Evolutionary conservation across 306 rosid species (phyloP), one percentile per base, ranked within the genome.

Genomic region (Trichosanthes cucumerina): DNA sequence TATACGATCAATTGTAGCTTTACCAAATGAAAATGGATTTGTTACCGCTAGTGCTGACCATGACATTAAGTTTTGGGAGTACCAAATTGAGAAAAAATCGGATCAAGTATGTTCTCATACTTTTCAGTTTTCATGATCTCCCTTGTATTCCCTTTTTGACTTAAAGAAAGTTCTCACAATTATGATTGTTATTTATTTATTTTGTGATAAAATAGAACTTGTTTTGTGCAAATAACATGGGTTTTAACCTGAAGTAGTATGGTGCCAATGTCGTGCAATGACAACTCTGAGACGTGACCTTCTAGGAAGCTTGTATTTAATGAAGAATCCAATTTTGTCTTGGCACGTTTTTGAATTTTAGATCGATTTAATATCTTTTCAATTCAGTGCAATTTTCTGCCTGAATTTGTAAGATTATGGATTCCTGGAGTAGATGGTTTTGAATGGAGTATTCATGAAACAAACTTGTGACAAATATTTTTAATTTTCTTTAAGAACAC

Each of bases 51-150:
- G 98, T 84, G 89, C 93, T 44, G 98, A 95, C 82, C 92, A 88
- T 26, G 97, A 95, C 60, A 90, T 95, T 16, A 95, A 95, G 86
- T 92, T 95, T 84, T 95, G 98, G 98, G 97, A 89, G 81, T 95
- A 95, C 77, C 81, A 85, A 70, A 77, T 85, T 34, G 85, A 85
- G 86, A 93, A 88, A 79, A 89, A 84, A 28, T 83, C 97, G 12
- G 84, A 89, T 82, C 98, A 92, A 82, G 98, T 95, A 75, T 21
- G 97, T 83, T 81, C 79, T 66, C 56, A n/a, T 77, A 39, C 77
- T 79, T 80, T 81, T 68, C 26, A 52, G 43, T 53, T 80, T 62
- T 44, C 21, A 36, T 9, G 26, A 71, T 69, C 53, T 80, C 14
- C 79, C 79, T 54, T 23, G n/a, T 56, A 34, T 58, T 24, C 24